Evolutionary conservation across 2,329 filamentous ascomycete genomes (phyloP), one percentile per base, ranked within the genome.

Genomic region (Albifimbria verrucaria): DNA sequence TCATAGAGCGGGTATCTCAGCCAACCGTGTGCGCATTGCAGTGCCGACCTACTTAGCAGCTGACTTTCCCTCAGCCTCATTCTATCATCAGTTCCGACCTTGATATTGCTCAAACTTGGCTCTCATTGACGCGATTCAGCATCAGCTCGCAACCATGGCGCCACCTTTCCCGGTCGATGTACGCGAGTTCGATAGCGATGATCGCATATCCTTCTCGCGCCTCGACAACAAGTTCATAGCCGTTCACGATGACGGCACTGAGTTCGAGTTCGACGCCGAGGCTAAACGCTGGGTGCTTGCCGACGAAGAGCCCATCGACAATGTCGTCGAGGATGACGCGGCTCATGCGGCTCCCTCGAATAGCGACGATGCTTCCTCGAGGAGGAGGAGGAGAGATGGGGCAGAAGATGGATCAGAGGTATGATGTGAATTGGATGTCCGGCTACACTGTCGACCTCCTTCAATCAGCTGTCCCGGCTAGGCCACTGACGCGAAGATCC

Each of bases 201-300:
- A 89, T 24, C 88, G 92, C 61, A 89, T 96, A 65, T 93, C 90
- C 6, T 96, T 88, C 74, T 93, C 90, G n/a, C 89, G 83, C 67
- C 78, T 90, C 56, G 88, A 93, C 71, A 80, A 85, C 65, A 93
- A 91, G 67, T 93, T 87, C 74, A 83, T 94, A 50, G 84, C 94
- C 7, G 92, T 96, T 56, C 88, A 90, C 53, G 89, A 92, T 47
- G 86, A 94, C 66, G 91, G 90, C 50, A 82, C 85, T 56, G 92
- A 96, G 69, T 96, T 87, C 74, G 89, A 92, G 68, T 97, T 88
- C 74, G 86, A 95, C 70, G 72, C 80, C 48, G 79, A 77, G 49
- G 72, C 86, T 60, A 86, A 83, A 72, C 82, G 84, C 71, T 97
- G 92, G 92, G 79, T 91, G 51, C 87, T 85, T 60, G 77, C 83